A percentile compares a stretch with the other conserved stretches of the same genome.
Conservation (phyloP, 768 basidiomycete genomes). For the Chalciporus chontae region DNA sequence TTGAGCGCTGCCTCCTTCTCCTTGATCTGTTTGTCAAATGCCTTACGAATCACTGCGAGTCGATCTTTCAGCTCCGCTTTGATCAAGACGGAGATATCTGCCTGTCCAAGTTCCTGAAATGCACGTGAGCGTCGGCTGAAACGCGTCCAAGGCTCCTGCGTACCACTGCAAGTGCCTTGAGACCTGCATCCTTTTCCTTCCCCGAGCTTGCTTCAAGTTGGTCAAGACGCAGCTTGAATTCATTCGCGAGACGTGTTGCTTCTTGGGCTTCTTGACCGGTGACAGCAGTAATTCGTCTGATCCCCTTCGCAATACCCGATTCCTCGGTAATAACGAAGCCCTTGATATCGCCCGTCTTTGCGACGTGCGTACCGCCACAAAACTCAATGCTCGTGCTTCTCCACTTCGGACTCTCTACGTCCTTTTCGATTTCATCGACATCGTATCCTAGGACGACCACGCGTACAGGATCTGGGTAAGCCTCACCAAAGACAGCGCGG, state of each 20-base stretch:
- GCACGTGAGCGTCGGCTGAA: not conserved
- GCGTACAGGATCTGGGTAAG: constrained; percentile 95
- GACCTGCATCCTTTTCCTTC: constrained; percentile 80
- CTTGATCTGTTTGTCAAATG: constrained; percentile 81
- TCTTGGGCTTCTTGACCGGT: constrained; percentile 92
- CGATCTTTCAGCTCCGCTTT: constrained; percentile 80
- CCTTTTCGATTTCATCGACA: constrained; percentile 80
- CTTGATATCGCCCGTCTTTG: constrained; percentile 96
- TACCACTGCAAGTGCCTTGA: constrained; percentile 80
- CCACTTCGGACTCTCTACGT: constrained; percentile 91
- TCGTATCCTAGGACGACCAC: constrained; percentile 89
- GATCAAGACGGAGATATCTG: constrained; percentile 81
- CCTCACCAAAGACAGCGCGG: constrained; percentile 95
- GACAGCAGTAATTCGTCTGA: constrained; percentile 89
- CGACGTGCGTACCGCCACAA: constrained; percentile 98
- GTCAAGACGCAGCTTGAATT: constrained; percentile 60
- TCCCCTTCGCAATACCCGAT: constrained; percentile 97
- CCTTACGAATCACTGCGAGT: constrained; percentile 67
- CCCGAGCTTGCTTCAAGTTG: constrained; percentile 57
- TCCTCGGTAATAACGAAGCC: constrained; percentile 94
- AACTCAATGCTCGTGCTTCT: constrained; percentile 90
- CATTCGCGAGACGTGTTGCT: constrained; percentile 64
- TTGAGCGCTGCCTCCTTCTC: constrained; percentile 73
- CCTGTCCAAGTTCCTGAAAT: constrained; percentile 78
- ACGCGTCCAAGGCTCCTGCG: constrained; percentile 25